phyloP scores from a whole-genome alignment of 164 flowering plant species.

The Stephania yunnanensis region DNA sequence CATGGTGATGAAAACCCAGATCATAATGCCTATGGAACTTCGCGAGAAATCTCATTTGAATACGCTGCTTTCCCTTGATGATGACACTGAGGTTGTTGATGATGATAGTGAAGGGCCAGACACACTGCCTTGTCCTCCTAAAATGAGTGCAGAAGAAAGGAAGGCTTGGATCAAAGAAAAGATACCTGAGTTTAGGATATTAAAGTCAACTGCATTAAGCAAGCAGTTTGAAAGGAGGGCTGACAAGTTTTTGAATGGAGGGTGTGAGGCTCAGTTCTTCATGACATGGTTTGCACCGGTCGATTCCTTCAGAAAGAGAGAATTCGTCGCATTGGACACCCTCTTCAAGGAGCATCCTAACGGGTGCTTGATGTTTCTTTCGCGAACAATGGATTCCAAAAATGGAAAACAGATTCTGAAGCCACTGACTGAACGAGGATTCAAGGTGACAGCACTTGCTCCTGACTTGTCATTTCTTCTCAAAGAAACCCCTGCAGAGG shows the following conservation, averaged over 20 bases:
- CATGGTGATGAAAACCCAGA: not conserved
- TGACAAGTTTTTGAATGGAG: slow-evolving; percentile 23
- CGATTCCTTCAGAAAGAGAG: slow-evolving; percentile 42
- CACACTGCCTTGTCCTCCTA: slow-evolving; percentile 18
- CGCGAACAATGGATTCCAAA: slow-evolving; percentile 49
- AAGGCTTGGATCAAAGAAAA: slow-evolving; percentile 26
- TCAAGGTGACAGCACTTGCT: slow-evolving; percentile 38
- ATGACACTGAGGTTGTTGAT: slow-evolving; percentile 10
- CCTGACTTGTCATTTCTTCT: slow-evolving; percentile 57
- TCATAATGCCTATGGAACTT: not conserved
- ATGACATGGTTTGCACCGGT: slow-evolving; percentile 87
- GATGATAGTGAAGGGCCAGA: not conserved
- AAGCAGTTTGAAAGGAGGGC: slow-evolving; percentile 21
- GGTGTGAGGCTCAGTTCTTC: slow-evolving; percentile 52
- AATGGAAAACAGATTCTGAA: slow-evolving; percentile 37
- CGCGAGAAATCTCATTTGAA: not conserved
- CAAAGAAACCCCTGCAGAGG: slow-evolving; percentile 54
- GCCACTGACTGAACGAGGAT: slow-evolving; percentile 42
- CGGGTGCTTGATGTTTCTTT: slow-evolving; percentile 67
- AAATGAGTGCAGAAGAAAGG: slow-evolving; percentile 23
- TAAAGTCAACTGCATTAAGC: slow-evolving; percentile 20
- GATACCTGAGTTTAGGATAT: slow-evolving; percentile 23
- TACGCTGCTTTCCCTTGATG: slow-evolving; percentile 12
- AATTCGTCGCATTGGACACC: slow-evolving; percentile 49
- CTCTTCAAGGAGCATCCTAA: slow-evolving; percentile 62